A percentile compares a stretch with the other conserved stretches of the same genome.
phyloP scores from a whole-genome alignment of 2,329 filamentous ascomycete species.

The Coniochaeta pulveracea region DNA sequence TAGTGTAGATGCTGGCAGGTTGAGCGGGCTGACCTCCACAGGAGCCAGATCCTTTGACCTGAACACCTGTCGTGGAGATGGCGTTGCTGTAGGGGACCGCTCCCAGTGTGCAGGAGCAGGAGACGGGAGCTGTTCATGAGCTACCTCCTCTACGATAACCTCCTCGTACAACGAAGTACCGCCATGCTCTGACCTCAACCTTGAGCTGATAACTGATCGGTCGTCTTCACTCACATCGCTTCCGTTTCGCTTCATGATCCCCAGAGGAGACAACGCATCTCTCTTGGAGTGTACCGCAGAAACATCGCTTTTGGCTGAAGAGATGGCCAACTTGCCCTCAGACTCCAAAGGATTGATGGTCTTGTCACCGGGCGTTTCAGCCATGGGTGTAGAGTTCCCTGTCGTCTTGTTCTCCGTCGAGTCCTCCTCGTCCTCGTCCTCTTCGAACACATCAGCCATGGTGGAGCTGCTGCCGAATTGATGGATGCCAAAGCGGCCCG shows the following conservation, averaged over 20 bases:
- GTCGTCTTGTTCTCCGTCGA: conserved; percentile 26
- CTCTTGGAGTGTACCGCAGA: conserved; percentile 5
- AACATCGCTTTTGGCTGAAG: conserved; percentile 8
- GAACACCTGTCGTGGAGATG: conserved; percentile 31
- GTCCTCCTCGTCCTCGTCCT: conserved; percentile 54
- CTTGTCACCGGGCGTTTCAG: conserved; percentile 21
- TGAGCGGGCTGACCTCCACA: conserved; percentile 36
- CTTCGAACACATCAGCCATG: conserved; percentile 82
- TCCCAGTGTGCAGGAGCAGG: conserved; percentile 17
- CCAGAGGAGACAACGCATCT: not conserved
- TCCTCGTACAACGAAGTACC: conserved; percentile 39
- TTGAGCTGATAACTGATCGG: conserved; percentile 21
- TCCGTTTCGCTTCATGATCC: conserved; percentile 27
- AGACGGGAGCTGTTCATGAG: conserved; percentile 12
- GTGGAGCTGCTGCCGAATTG: conserved; percentile 56
- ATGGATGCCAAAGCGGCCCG: conserved; percentile 42
- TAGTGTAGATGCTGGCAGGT: conserved; percentile 29
- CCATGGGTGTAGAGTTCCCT: conserved; percentile 19
- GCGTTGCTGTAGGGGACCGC: conserved; percentile 21
- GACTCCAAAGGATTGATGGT: not conserved
- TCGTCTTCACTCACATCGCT: conserved; percentile 34
- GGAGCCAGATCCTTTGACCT: conserved; percentile 34
- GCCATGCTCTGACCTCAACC: conserved; percentile 36
- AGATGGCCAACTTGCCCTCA: conserved; percentile 3
- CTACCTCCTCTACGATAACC: conserved; percentile 35